phyloP scores from a whole-genome alignment of 2,329 filamentous ascomycete genomes.

The Colletotrichum spinosum region DNA sequence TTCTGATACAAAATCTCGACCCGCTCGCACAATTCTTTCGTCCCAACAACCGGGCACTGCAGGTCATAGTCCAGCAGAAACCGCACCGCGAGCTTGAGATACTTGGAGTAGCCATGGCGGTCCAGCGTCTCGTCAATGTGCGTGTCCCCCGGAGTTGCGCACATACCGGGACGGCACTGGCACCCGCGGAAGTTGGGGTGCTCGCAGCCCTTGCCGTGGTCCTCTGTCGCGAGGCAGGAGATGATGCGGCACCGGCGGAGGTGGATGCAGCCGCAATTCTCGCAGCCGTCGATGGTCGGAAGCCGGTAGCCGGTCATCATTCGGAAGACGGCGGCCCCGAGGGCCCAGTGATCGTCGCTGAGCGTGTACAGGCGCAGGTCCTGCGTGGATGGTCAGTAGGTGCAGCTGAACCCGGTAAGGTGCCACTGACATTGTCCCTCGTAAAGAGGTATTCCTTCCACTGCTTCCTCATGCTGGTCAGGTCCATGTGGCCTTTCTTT shows the following conservation, averaged over 20 bases:
- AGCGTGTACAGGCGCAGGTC: constrained; percentile 48
- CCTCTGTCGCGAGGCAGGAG: constrained; percentile 11
- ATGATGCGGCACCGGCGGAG: constrained; percentile 32
- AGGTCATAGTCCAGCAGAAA: constrained; percentile 42
- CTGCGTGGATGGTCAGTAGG: constrained; percentile 37
- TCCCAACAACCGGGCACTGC: constrained; percentile 19
- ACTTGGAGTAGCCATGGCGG: constrained; percentile 43
- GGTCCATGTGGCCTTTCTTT: constrained; percentile 13
- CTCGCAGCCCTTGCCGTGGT: constrained; percentile 31
- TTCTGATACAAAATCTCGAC: constrained; percentile 42
- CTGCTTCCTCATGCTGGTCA: constrained; percentile 29
- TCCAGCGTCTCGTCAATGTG: constrained; percentile 47
- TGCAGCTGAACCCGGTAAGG: too few species aligned
- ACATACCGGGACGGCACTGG: constrained; percentile 28
- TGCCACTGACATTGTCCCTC: constrained; percentile 20
- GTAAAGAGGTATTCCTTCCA: constrained; percentile 28
- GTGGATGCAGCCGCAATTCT: constrained; percentile 43
- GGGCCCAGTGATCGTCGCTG: constrained; percentile 51
- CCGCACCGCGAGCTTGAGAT: constrained; percentile 41
- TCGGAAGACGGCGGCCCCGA: constrained; percentile 52
- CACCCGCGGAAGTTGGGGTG: constrained; percentile 37
- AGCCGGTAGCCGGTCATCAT: constrained; percentile 54
- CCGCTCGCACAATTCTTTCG: constrained; percentile 30
- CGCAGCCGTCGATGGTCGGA: constrained; percentile 46
- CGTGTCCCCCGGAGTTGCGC: constrained; percentile 38